A percentile compares a stretch with the other conserved stretches of the same genome.
Evolutionary conservation across 768 basidiomycete genomes (phyloP).

Genomic region (Obba rivulosa): DNA sequence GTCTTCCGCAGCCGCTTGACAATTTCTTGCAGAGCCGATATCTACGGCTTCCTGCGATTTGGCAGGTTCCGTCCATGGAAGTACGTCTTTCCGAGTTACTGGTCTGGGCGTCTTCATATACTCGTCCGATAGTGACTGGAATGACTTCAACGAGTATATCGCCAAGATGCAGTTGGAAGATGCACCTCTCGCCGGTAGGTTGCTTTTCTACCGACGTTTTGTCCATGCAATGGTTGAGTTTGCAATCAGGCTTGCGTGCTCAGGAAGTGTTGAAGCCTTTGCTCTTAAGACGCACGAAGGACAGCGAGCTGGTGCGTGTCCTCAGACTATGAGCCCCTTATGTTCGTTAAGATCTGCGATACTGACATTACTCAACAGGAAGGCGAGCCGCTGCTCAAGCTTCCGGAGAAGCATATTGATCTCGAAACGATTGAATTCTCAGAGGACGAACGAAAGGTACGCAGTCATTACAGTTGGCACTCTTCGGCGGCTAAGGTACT

Average conservation of each 20-base stretch:
- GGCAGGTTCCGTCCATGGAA: conserved; percentile 67
- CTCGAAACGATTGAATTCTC: conserved; percentile 59
- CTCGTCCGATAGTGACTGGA: conserved; percentile 45
- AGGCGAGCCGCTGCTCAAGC: conserved; percentile 61
- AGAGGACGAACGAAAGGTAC: conserved; percentile 57
- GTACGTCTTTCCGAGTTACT: conserved; percentile 10
- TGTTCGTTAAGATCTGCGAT: not conserved
- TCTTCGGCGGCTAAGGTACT: not conserved
- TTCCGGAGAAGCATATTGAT: conserved; percentile 57
- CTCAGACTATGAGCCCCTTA: not conserved
- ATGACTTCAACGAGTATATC: conserved; percentile 52
- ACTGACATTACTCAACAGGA: conserved; percentile 31
- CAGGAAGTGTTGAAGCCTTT: conserved; percentile 64
- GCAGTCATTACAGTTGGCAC: conserved; percentile 8
- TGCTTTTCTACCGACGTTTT: not conserved
- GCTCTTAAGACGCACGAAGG: conserved; percentile 70
- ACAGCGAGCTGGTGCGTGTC: conserved; percentile 36
- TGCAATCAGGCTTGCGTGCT: conserved; percentile 44
- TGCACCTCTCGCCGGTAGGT: conserved; percentile 54
- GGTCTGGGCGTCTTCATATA: not conserved
- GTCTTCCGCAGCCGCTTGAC: not conserved
- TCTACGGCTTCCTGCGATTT: conserved; percentile 68
- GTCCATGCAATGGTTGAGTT: not conserved
- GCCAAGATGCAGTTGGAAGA: conserved; percentile 50
- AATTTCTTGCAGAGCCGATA: conserved; percentile 44